A percentile compares a stretch with the other conserved stretches of the same genome.
phyloP scores from a whole-genome alignment of 805 yeast species.

The Ogataea nitratoaversa region DNA sequence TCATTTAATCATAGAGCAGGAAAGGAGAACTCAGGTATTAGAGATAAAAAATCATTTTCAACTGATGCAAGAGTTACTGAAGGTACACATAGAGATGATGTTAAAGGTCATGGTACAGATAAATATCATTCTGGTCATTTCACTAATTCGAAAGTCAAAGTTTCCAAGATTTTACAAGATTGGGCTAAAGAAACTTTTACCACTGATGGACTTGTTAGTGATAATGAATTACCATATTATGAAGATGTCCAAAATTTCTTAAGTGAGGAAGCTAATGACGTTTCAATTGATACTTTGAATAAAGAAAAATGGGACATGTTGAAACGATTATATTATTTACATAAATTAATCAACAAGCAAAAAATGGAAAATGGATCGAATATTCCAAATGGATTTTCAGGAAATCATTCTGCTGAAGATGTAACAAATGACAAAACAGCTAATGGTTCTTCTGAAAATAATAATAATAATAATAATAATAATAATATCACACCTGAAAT shows the following conservation, averaged over 20 bases:
- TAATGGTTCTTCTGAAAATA: constrained; percentile 10
- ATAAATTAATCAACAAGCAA: constrained; percentile 53
- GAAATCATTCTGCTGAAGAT: not conserved
- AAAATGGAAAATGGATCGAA: constrained; percentile 4
- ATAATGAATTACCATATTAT: constrained; percentile 40
- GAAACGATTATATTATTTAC: constrained; percentile 67
- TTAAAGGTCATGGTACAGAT: constrained; percentile 73
- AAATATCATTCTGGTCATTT: constrained; percentile 46
- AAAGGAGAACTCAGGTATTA: constrained; percentile 75
- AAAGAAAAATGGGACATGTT: constrained; percentile 66
- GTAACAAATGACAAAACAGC: not conserved
- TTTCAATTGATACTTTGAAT: constrained; percentile 35
- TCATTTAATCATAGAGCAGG: constrained; percentile 91
- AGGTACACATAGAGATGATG: constrained; percentile 63
- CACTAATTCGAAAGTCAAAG: constrained; percentile 46
- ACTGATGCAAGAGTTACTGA: constrained; percentile 77
- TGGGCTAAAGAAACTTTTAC: constrained; percentile 47
- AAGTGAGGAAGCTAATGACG: constrained; percentile 35
- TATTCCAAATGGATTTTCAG: not conserved
- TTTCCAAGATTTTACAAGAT: constrained; percentile 50
- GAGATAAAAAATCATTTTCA: constrained; percentile 78
- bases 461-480: not conserved
- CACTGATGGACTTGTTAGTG: constrained; percentile 29
- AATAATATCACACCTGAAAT: constrained; percentile 15
- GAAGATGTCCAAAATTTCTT: constrained; percentile 57